phyloP scores from a whole-genome alignment of 2,329 filamentous ascomycete species.

The Monilinia fructicola region DNA sequence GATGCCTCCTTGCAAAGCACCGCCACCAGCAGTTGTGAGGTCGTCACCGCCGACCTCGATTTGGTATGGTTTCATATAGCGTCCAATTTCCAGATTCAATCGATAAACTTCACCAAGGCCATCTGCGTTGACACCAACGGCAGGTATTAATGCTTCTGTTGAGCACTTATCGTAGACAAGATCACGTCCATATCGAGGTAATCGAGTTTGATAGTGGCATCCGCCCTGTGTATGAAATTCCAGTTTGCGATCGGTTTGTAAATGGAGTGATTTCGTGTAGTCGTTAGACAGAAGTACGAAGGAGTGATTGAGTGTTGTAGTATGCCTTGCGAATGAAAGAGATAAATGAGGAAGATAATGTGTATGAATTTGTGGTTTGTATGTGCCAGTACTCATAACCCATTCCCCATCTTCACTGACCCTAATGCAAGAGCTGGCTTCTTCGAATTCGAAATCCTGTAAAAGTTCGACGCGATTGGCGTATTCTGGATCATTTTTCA shows the following conservation, averaged over 20 bases:
- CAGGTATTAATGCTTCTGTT: constrained; percentile 81
- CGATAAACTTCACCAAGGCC: constrained; percentile 90
- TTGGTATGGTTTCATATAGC: constrained; percentile 93
- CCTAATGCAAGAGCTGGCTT: constrained; percentile 86
- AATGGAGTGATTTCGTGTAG: constrained; percentile 90
- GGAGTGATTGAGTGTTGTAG: constrained; percentile 84
- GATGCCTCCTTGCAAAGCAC: constrained; percentile 82
- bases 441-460: constrained; percentile 97
- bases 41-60: constrained; percentile 88
- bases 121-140: constrained; percentile 82
- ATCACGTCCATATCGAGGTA: constrained; percentile 90
- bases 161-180: constrained; percentile 79
- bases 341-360: constrained; percentile 92
- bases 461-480: constrained; percentile 91
- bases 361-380: constrained; percentile 82
- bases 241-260: constrained; percentile 86
- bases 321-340: constrained; percentile 91
- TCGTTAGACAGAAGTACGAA: constrained; percentile 87
- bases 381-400: constrained; percentile 89
- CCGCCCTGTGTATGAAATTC: constrained; percentile 91
- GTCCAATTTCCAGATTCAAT: constrained; percentile 84
- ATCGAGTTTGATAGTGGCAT: constrained; percentile 82
- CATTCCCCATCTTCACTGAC: constrained; percentile 95
- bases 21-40: constrained; percentile 60
- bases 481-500: constrained; percentile 92